phyloP scores from a whole-genome alignment of 352 stramenopile genomes.

The Saprolegnia parasitica region DNA sequence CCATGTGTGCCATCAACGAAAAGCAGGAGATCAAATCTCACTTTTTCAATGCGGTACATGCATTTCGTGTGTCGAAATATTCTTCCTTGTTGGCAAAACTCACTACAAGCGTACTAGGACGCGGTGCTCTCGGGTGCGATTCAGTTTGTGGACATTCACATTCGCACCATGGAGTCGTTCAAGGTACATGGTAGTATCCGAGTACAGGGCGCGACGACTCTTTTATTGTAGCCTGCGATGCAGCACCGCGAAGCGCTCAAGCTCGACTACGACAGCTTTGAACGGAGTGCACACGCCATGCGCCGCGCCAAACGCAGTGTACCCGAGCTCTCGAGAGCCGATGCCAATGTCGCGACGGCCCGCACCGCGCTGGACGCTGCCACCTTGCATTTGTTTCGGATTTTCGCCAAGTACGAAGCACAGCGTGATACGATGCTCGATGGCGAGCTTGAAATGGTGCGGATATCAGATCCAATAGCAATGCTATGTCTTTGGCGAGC shows the following conservation, averaged over 20 bases:
- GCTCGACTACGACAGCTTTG: constrained; percentile 68
- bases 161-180: constrained; percentile 72
- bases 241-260: constrained; percentile 58
- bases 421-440: constrained; percentile 74
- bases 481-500: not conserved
- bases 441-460: constrained; percentile 57
- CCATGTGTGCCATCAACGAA: constrained; percentile 77
- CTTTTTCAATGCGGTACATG: constrained; percentile 60
- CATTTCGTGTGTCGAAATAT: not conserved
- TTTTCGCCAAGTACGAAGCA: constrained; percentile 75
- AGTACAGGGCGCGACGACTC: not conserved
- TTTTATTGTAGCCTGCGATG: constrained; percentile 46
- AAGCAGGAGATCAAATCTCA: constrained; percentile 73
- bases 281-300: constrained; percentile 38
- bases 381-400: constrained; percentile 64
- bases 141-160: constrained; percentile 67
- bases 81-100: too few species aligned
- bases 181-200: constrained; percentile 11
- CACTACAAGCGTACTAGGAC: constrained; percentile 43
- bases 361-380: constrained; percentile 43
- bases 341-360: constrained; percentile 47
- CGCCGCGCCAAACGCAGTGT: not conserved
- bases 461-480: not conserved
- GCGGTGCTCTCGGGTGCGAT: constrained; percentile 54
- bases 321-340: constrained; percentile 48